Evolutionary conservation across 1,139 yeast species (phyloP).

Genomic region (Nadsonia starkeyi-henricii): DNA sequence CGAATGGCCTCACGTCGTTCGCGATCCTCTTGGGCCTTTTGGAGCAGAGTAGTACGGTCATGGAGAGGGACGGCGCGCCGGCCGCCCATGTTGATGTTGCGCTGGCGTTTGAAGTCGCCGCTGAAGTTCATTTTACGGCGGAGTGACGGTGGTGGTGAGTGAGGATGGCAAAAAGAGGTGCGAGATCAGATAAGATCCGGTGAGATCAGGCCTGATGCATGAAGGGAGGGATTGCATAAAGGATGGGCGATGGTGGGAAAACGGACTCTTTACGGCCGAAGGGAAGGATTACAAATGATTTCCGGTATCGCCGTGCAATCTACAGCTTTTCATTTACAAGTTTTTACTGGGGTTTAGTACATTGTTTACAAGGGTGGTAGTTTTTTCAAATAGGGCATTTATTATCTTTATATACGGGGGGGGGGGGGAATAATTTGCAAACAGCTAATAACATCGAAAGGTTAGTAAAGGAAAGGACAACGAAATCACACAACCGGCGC

Average conservation of each 20-base stretch:
- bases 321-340: too few relatives aligned
- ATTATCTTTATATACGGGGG: background rate
- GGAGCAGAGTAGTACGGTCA: constrained; percentile 32
- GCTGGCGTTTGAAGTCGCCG: constrained; percentile 23
- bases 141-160: background rate
- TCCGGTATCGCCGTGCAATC: too few relatives aligned
- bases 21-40: constrained; percentile 53
- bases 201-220: too few relatives aligned
- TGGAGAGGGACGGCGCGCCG: constrained; percentile 20
- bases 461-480: background rate
- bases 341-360: too few relatives aligned
- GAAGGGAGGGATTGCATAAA: too few relatives aligned
- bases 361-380: too few relatives aligned
- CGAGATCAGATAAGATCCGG: too few relatives aligned
- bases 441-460: background rate
- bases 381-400: background rate
- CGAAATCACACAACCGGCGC: too few relatives aligned
- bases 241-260: too few relatives aligned
- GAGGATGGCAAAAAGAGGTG: too few relatives aligned
- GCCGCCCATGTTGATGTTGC: constrained; percentile 70
- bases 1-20: constrained; percentile 47
- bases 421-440: background rate
- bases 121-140: constrained; percentile 20
- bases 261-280: too few relatives aligned
- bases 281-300: too few relatives aligned